A percentile compares a stretch with the other conserved stretches of the same genome.
phyloP scores from a whole-genome alignment of 1,284 basidiomycete species.

The Puccinia horiana region DNA sequence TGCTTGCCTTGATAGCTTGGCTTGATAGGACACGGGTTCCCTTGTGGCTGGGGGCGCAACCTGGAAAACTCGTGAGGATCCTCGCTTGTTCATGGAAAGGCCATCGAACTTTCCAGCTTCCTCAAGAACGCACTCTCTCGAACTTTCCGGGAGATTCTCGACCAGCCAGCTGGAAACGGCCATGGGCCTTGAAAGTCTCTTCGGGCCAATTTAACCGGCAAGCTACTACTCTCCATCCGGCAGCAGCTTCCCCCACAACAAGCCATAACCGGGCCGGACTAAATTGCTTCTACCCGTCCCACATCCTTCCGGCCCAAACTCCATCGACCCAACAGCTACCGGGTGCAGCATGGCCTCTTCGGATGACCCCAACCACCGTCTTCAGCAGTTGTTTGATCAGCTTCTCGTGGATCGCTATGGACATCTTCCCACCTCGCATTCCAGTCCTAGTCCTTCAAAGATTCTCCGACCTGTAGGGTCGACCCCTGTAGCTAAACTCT shows the following conservation, averaged over 20 bases:
- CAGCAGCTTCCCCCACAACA: background rate
- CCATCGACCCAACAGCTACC: background rate
- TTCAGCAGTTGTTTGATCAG: conserved; percentile 5
- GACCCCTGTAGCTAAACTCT: background rate
- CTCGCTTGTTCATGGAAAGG: background rate
- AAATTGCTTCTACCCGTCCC: background rate
- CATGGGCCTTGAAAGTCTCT: background rate
- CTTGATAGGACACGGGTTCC: background rate
- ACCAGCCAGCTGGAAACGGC: background rate
- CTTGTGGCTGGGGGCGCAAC: background rate
- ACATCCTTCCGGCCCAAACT: background rate
- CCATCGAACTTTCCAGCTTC: background rate
- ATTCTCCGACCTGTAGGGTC: background rate
- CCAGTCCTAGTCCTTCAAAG: background rate
- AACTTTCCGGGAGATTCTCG: background rate
- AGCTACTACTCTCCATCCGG: background rate
- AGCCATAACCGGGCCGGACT: too few relatives aligned
- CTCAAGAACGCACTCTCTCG: background rate
- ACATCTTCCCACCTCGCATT: background rate
- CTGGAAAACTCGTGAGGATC: background rate
- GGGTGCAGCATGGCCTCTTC: background rate
- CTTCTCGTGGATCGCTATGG: conserved; percentile 25
- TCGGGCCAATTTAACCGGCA: background rate
- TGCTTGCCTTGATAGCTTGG: too few relatives aligned
- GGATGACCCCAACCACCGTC: conserved; percentile 1